Base-by-base conservation (phyloP, 805 yeast species). In the Candida pini region DNA sequence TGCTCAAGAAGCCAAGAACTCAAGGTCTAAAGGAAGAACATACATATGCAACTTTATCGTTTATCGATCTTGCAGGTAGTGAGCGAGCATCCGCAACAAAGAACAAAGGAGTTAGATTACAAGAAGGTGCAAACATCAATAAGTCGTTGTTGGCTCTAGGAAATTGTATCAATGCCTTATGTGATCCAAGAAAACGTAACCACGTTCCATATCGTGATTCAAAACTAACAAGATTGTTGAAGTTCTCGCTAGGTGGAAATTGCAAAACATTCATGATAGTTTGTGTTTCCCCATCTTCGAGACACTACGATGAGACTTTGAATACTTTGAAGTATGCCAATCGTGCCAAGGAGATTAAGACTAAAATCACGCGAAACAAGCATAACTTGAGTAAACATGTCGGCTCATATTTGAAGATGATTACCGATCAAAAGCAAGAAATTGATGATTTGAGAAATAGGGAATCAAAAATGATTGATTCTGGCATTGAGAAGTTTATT, bases 191-290 rank as follows among this genome's bases (percentile, higher is more conserved):
- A 37, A 64, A 73, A 33, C 62, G 74, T 39, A 69, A 73, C 48
- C 96, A 88, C 61, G 74, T 90, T 9, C 97, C 97, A 0, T 90
- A 85, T 57, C 63, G 97, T 47, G 95, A 90, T 55, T 86, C 95
- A 6, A 89, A 89, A 50, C 66, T 90, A 35, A 90, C 97, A 0
- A 63, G 97, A 44, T 64, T 90, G 32, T 68, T 90, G 36, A 87
- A 89, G 54, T 87, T 85, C 53, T 88, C 96, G 0, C 63, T 90
- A 10, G 96, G 96, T 3, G 97, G 97, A 0, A 86, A 87, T 53
- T 90, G 97, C 60, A 82, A 84, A 54, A 90, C 97, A 0, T 89
- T 87, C 4, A 90, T 90, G 97, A 85, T 90, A 45, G 97, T 88
- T 2, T 90, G 97, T 59, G 73, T 90, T 3, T 81, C 94, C 4